phyloP scores from a whole-genome alignment of 257 asterid species.

The Rehmannia glutinosa region DNA sequence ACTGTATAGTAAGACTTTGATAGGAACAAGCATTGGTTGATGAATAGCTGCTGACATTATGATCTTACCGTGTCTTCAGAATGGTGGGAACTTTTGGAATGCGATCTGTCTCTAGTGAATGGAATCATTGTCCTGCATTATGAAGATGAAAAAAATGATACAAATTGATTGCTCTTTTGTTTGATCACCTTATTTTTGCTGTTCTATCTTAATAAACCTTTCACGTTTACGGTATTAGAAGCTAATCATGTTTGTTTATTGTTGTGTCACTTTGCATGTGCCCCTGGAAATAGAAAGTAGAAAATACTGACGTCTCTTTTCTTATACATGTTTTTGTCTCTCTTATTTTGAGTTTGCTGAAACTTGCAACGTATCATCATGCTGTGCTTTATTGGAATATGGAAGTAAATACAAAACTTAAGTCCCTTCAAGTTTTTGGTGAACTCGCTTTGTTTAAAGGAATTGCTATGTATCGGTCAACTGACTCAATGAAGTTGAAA shows the following conservation, averaged over 20 bases:
- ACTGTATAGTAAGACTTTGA: slow-evolving; percentile 9
- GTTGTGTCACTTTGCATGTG: background rate
- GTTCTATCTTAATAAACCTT: background rate
- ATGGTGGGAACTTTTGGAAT: slow-evolving; percentile 14
- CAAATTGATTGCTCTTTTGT: too few species aligned
- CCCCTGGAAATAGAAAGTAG: background rate
- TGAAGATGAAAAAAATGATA: too few species aligned
- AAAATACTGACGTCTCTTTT: background rate
- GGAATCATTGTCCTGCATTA: too few species aligned
- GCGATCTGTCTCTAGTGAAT: slow-evolving; percentile 7
- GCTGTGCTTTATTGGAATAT: background rate
- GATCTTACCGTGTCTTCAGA: slow-evolving; percentile 9
- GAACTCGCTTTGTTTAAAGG: too few species aligned
- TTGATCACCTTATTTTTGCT: background rate
- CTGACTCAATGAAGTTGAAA: too few species aligned
- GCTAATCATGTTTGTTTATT: background rate
- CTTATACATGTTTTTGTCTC: background rate
- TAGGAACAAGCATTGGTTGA: slow-evolving; percentile 11
- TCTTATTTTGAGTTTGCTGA: background rate
- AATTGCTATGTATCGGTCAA: too few species aligned
- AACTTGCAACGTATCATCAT: background rate
- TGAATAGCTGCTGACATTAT: slow-evolving; percentile 8
- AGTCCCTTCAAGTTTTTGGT: background rate
- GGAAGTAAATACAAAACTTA: background rate
- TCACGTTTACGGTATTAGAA: background rate